Evolutionary conservation across 495 filamentous ascomycete species (phyloP).

Genomic region (Tricharina praecox): DNA sequence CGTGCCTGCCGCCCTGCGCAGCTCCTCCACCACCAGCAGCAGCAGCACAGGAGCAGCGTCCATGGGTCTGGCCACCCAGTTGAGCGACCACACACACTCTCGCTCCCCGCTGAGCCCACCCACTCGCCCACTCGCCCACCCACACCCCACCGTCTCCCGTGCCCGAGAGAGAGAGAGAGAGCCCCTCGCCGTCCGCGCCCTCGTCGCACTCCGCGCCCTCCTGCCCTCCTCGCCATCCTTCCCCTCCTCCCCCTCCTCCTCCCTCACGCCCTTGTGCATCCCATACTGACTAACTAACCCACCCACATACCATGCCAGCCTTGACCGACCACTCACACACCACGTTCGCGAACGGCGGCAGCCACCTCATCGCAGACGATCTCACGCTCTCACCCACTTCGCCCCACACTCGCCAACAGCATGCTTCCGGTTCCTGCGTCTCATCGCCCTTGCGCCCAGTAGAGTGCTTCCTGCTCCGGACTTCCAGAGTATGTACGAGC

Average conservation of each 20-base stretch:
- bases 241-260: background rate
- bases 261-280: background rate
- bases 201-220: background rate
- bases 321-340: background rate
- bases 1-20: background rate
- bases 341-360: background rate
- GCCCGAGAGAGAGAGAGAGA: no score
- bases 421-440: background rate
- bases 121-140: background rate
- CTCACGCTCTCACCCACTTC: background rate
- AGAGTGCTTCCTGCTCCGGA: no score
- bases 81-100: no score
- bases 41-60: no score
- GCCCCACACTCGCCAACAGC: background rate
- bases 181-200: no score
- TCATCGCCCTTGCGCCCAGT: no score
- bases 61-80: no score
- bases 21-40: no score
- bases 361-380: background rate
- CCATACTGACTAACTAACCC: no score
- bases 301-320: no score
- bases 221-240: background rate
- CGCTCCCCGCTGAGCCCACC: background rate
- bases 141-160: background rate
- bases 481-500: no score